phyloP scores from a whole-genome alignment of 371 early-diverging fungal species.

The Mucor circinelloides region DNA sequence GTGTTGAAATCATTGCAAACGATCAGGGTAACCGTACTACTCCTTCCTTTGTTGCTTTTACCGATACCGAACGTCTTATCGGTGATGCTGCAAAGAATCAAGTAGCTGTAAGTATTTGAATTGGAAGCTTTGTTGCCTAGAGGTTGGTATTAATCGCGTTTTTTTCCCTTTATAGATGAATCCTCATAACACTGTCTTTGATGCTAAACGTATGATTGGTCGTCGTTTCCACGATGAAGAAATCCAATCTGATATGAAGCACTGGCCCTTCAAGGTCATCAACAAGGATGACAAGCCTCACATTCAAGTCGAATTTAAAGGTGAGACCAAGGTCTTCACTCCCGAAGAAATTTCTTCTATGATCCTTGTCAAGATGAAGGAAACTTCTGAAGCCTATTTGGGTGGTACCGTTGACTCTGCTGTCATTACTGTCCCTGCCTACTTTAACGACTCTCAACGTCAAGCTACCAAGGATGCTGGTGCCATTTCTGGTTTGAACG shows the following conservation, averaged over 20 bases:
- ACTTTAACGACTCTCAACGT: constrained; percentile 91
- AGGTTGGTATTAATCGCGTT: neutral
- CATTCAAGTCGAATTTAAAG: constrained; percentile 84
- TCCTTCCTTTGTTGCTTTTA: constrained; percentile 83
- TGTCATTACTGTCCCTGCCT: constrained; percentile 79
- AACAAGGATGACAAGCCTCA: constrained; percentile 95
- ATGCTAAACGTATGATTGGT: constrained; percentile 96
- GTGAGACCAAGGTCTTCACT: constrained; percentile 87
- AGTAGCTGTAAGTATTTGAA: constrained; percentile 46
- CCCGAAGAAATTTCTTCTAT: constrained; percentile 96
- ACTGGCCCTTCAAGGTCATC: constrained; percentile 89
- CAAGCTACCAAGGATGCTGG: constrained; percentile 98
- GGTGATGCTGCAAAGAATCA: constrained; percentile 86
- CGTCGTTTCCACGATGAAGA: constrained; percentile 85
- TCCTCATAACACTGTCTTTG: constrained; percentile 91
- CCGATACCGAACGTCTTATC: constrained; percentile 74
- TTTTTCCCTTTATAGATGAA: constrained; percentile 68
- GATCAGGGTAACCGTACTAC: constrained; percentile 82
- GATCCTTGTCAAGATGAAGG: constrained; percentile 93
- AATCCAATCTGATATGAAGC: constrained; percentile 86
- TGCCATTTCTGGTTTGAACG: constrained; percentile 88
- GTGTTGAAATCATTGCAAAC: constrained; percentile 74
- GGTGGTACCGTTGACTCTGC: constrained; percentile 82
- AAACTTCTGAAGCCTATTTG: constrained; percentile 86
- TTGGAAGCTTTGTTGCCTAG: neutral